Evolutionary conservation across 805 yeast genomes (phyloP).

Genomic region (Yarrowia bubula): DNA sequence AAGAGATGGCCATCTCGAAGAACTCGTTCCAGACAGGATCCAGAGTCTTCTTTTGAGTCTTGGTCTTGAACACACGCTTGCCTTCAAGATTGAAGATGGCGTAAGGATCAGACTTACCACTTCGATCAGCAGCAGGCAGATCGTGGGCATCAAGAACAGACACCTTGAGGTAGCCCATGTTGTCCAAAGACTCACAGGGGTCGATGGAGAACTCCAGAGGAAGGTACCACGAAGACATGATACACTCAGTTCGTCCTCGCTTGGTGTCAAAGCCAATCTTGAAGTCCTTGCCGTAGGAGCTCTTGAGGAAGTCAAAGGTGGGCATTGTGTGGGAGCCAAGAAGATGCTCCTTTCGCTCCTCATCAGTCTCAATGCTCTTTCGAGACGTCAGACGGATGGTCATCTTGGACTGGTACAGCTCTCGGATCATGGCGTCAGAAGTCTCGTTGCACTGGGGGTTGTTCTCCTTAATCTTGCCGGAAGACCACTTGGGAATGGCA

Average conservation of each 20-base stretch:
- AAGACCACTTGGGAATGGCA: constrained; percentile 61
- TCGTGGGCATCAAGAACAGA: constrained; percentile 62
- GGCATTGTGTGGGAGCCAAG: constrained; percentile 65
- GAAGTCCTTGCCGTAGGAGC: constrained; percentile 62
- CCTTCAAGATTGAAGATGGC: constrained; percentile 67
- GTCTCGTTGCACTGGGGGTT: constrained; percentile 47
- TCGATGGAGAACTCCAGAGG: constrained; percentile 68
- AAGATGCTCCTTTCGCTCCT: constrained; percentile 37
- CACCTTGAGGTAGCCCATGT: constrained; percentile 68
- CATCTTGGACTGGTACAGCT: constrained; percentile 69
- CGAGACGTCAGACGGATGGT: constrained; percentile 62
- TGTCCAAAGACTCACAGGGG: constrained; percentile 67
- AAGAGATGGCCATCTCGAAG: constrained; percentile 53
- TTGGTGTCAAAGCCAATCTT: constrained; percentile 55
- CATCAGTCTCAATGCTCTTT: constrained; percentile 46
- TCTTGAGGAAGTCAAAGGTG: constrained; percentile 61
- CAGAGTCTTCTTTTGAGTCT: constrained; percentile 79
- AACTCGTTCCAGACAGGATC: constrained; percentile 88
- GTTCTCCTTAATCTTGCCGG: constrained; percentile 48
- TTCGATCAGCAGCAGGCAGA: constrained; percentile 81
- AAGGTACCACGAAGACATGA: constrained; percentile 68
- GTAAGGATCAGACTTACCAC: constrained; percentile 94
- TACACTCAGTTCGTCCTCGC: constrained; percentile 43
- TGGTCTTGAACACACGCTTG: constrained; percentile 64
- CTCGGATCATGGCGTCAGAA: constrained; percentile 75